Conservation (phyloP, 495 filamentous ascomycete species). For the Neurospora hispaniola region DNA sequence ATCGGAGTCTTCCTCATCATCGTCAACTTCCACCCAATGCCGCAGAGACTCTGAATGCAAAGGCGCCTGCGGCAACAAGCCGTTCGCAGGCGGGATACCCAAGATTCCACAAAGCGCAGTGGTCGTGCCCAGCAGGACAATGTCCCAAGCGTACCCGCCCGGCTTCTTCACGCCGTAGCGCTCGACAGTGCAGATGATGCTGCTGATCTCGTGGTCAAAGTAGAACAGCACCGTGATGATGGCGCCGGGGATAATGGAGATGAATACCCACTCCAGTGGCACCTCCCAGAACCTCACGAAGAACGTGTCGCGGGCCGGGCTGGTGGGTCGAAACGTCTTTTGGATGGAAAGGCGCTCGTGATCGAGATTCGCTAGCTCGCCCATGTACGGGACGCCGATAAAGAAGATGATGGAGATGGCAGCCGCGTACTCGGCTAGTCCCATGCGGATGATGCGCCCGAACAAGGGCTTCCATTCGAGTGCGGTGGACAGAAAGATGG, state of each 20-base stretch:
- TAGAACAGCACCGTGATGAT: slow-evolving; percentile 65
- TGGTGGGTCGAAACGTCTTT: slow-evolving; percentile 47
- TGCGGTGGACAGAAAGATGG: slow-evolving; percentile 53
- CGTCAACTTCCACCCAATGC: slow-evolving; percentile 37
- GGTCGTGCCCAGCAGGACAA: slow-evolving; percentile 55
- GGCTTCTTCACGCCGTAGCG: slow-evolving; percentile 57
- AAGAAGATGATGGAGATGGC: slow-evolving; percentile 62
- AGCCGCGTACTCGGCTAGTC: slow-evolving; percentile 57
- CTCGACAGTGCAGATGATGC: slow-evolving; percentile 62
- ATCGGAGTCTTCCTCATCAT: slow-evolving; percentile 11
- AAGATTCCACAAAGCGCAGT: slow-evolving; percentile 59
- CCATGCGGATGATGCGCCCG: slow-evolving; percentile 55
- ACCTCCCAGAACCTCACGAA: slow-evolving; percentile 59
- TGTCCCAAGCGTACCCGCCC: slow-evolving; percentile 62
- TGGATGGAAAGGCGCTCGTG: slow-evolving; percentile 52
- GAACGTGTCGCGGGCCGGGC: slow-evolving; percentile 46
- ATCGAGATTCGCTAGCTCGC: slow-evolving; percentile 50
- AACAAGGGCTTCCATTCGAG: slow-evolving; percentile 56
- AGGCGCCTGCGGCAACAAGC: slow-evolving; percentile 59
- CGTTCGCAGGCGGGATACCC: slow-evolving; percentile 60
- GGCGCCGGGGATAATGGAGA: slow-evolving; percentile 51
- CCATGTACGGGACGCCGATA: slow-evolving; percentile 57
- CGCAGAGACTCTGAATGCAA: slow-evolving; percentile 58
- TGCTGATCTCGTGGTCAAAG: slow-evolving; percentile 66
- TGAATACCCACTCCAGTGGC: slow-evolving; percentile 51